Evolutionary conservation across 129 eudicot genomes (phyloP), one percentile per base, ranked within the genome.

Genomic region (Flaveria linearis): DNA sequence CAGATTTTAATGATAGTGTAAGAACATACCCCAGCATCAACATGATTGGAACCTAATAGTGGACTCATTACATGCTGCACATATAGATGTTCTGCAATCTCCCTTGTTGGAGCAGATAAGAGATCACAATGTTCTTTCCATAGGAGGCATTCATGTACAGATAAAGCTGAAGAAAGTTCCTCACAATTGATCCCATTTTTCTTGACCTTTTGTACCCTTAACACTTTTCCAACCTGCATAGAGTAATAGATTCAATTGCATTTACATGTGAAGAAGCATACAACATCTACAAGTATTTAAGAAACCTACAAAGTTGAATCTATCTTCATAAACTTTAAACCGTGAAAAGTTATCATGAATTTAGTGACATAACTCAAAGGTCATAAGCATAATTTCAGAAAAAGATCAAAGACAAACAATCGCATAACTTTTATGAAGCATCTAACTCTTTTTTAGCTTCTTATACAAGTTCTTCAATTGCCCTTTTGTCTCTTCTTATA

Each of bases 1-100:
- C 78, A 73, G 23, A 77, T 39, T 7, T 22, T 45, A 55, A 30
- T 22, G 72, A 76, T 49, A 41, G 8, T 70, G 39, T 30, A 72
- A 47, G 14, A 60, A 73, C 88, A 65, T 88, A 94, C 99, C 92
- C 99, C 99, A 3, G 97, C 84, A 83, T 94, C 99, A 82, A 94
- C 90, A 82, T 87, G 88, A 63, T 83, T 76, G 73, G 97, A 69
- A 77, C 99, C 99, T 82, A 94, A 79, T 75, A 89, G 62, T 14
- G 97, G 94, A 45, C 84, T 77, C 89, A 91, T 87, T 46, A 91
- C 92, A 81, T 86, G 76, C 78, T 86, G 83, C 75, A 91, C 94
- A 64, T 84, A 94, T 2, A 86, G 73, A 47, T 84, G 92, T 61
- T 91, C 89, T 28, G 90, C 96, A 72, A 85, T 83, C 74, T 94